These are phyloP conservation scores for Vaccinium macrocarpon DNA, from an alignment of 148 eudicot genomes.

Conservation along the genomic window DNA sequence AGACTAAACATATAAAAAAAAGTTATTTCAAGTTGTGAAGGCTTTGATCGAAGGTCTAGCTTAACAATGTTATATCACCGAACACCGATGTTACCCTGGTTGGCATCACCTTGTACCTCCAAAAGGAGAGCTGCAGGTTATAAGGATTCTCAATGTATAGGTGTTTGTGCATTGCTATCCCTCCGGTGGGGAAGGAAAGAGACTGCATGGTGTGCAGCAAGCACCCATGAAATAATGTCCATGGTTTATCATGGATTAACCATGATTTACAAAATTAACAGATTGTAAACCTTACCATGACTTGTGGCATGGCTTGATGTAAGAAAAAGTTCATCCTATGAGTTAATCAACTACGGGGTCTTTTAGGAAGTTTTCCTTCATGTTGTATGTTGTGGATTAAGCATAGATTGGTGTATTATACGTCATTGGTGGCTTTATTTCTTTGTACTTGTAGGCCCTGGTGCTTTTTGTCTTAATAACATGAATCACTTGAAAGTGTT, in stretches of 20 bases:
- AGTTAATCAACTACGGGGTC: not conserved
- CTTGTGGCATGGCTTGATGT: not conserved
- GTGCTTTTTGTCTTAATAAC: not conserved
- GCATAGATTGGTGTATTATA: not conserved
- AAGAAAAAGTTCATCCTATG: not conserved
- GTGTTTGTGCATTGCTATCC: not conserved
- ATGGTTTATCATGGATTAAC: not conserved
- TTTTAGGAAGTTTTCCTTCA: not conserved
- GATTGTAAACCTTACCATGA: not conserved
- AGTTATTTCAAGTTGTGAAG: not conserved
- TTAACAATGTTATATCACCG: not conserved
- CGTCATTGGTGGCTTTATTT: not conserved
- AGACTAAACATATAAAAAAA: no score
- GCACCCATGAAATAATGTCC: not conserved
- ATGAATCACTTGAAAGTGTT: not conserved
- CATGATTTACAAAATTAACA: not conserved
- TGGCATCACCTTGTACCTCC: not conserved
- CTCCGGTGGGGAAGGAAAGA: not conserved
- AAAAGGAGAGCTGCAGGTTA: not conserved
- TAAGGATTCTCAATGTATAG: not conserved
- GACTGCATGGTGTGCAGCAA: not conserved
- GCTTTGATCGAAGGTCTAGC: not conserved
- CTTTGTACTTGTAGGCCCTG: not conserved
- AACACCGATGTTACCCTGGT: not conserved
- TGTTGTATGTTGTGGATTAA: not conserved